Conservation (phyloP, 768 basidiomycete genomes). For the Fomitopsis serialis region DNA sequence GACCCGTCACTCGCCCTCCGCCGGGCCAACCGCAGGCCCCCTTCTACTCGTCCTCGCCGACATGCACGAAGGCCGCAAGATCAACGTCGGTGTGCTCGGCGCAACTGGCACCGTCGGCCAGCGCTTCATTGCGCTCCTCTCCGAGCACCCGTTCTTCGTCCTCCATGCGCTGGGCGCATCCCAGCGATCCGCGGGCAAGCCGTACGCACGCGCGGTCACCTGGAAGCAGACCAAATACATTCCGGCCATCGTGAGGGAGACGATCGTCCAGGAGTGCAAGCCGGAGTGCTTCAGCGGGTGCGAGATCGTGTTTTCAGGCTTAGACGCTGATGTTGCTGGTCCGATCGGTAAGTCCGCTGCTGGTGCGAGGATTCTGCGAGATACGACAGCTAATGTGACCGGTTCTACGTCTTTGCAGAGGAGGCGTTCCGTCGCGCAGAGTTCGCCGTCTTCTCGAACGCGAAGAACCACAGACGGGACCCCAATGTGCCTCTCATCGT, state of each 20-base stretch:
- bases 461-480: constrained; percentile 94
- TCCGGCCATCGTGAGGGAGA: constrained; percentile 53
- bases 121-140: constrained; percentile 86
- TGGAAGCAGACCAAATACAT: constrained; percentile 89
- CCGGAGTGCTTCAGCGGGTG: constrained; percentile 78
- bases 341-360: constrained; percentile 69
- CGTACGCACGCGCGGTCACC: constrained; percentile 63
- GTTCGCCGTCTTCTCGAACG: constrained; percentile 91
- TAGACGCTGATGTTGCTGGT: constrained; percentile 92
- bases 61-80: constrained; percentile 16
- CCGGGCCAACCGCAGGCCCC: not conserved
- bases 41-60: not conserved
- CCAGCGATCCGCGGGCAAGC: constrained; percentile 77
- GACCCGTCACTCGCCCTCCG: not conserved
- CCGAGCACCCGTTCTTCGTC: constrained; percentile 85
- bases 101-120: constrained; percentile 96
- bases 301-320: constrained; percentile 87
- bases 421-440: constrained; percentile 81
- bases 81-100: constrained; percentile 73
- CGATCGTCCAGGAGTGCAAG: constrained; percentile 72
- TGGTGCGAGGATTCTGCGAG: constrained; percentile 2
- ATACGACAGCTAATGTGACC: not conserved
- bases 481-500: constrained; percentile 93
- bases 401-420: constrained; percentile 46
- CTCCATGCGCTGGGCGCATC: constrained; percentile 89